Percentiles rank a stretch among this genome's conserved stretches.
Evolutionary conservation across 2,329 filamentous ascomycete genomes (phyloP).

Genomic region (Aspergillus hiratsukae): DNA sequence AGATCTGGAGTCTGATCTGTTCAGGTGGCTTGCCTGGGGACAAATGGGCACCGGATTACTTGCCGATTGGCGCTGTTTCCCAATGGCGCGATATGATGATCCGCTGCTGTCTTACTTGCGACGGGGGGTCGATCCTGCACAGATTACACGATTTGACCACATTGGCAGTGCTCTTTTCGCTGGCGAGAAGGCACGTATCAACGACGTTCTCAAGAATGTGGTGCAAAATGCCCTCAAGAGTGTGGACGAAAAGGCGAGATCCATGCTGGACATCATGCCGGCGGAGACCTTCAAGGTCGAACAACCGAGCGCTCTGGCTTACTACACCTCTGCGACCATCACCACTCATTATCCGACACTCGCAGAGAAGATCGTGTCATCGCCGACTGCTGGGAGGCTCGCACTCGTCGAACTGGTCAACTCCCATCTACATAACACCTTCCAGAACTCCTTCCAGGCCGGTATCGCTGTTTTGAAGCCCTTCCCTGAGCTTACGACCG

Average conservation of each 20-base stretch:
- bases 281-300: slow-evolving; percentile 63
- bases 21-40: slow-evolving; percentile 89
- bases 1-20: slow-evolving; percentile 63
- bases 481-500: slow-evolving; percentile 67
- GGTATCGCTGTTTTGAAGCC: slow-evolving; percentile 83
- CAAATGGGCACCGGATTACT: slow-evolving; percentile 82
- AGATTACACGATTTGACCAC: slow-evolving; percentile 67
- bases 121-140: slow-evolving; percentile 65
- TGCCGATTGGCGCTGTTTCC: slow-evolving; percentile 72
- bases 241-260: slow-evolving; percentile 53
- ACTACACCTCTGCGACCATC: slow-evolving; percentile 65
- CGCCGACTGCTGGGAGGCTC: slow-evolving; percentile 57
- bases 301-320: slow-evolving; percentile 65
- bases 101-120: slow-evolving; percentile 67
- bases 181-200: slow-evolving; percentile 62
- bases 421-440: slow-evolving; percentile 76
- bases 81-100: slow-evolving; percentile 76
- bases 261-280: slow-evolving; percentile 59
- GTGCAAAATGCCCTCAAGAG: slow-evolving; percentile 47
- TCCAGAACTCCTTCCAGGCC: slow-evolving; percentile 71
- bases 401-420: slow-evolving; percentile 73
- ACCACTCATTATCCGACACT: slow-evolving; percentile 64
- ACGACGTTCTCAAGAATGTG: slow-evolving; percentile 40
- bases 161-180: slow-evolving; percentile 69
- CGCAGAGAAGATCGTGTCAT: slow-evolving; percentile 55